A percentile compares a stretch with the other conserved stretches of the same genome.
Evolutionary conservation across 257 asterid species (phyloP).

Genomic region (Dorcoceras hygrometricum): DNA sequence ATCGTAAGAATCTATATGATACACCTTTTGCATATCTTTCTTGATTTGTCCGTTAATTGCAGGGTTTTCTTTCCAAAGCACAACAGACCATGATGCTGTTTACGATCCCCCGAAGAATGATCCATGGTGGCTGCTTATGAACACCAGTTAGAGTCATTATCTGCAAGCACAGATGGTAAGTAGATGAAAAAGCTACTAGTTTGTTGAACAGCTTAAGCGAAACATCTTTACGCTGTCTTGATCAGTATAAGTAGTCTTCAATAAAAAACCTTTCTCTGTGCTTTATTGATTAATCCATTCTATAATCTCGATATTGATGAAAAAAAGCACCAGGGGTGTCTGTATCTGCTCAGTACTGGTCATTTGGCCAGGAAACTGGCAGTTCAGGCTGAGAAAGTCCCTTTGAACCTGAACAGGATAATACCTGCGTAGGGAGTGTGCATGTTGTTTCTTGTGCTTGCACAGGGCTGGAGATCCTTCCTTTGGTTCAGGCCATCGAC

Average conservation of each 20-base stretch:
- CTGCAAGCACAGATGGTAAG: slow-evolving; percentile 49
- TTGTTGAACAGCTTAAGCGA: slow-evolving; percentile 34
- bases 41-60: slow-evolving; percentile 17
- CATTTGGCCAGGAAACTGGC: slow-evolving; percentile 37
- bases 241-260: slow-evolving; percentile 8
- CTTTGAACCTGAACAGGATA: slow-evolving; percentile 98
- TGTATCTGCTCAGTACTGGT: slow-evolving; percentile 48
- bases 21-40: background rate
- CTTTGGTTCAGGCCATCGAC: slow-evolving; percentile 19
- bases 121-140: slow-evolving; percentile 26
- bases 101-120: slow-evolving; percentile 23
- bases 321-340: slow-evolving; percentile 97
- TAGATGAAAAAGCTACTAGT: slow-evolving; percentile 36
- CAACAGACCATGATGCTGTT: slow-evolving; percentile 22
- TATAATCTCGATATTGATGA: slow-evolving; percentile 40
- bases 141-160: slow-evolving; percentile 31
- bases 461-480: slow-evolving; percentile 53
- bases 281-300: slow-evolving; percentile 13
- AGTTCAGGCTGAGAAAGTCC: slow-evolving; percentile 94
- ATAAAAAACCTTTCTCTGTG: slow-evolving; percentile 15
- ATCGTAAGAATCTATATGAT: background rate
- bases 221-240: slow-evolving; percentile 29
- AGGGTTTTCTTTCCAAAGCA: slow-evolving; percentile 29
- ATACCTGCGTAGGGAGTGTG: slow-evolving; percentile 99
- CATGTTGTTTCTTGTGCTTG: slow-evolving; percentile 47